Evolutionary conservation across 2,329 filamentous ascomycete genomes (phyloP), one percentile per base, ranked within the genome.

Genomic region (Fusarium chaquense): DNA sequence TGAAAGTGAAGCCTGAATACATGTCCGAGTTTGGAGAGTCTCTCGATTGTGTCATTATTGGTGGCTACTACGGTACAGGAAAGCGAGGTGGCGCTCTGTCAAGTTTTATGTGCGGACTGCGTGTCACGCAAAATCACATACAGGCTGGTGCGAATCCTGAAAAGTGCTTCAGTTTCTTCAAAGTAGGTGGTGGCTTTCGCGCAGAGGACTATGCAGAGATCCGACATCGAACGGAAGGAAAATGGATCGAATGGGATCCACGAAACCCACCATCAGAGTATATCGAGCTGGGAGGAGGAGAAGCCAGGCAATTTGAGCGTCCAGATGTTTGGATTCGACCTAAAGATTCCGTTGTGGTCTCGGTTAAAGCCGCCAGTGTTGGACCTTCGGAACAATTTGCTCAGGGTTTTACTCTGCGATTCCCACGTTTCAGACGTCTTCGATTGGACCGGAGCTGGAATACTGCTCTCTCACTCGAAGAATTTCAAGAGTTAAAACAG

Each of bases 1-100:
- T 98, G 81, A 99, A 99, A 78, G 94, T 99, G 11, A 99, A 99
- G 76, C 96, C 96, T 2, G 96, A 99, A 70, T 99, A 99, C 79
- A 98, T 98, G 94, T 90, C 90, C 3, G 95, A 97, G 67, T 97
- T 96, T 77, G 96, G 96, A 65, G 95, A 98, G 80, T 93, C 91
- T 1, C 87, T 99, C 5, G 96, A 99, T 77, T 93, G 94, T 70
- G 83, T 98, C 16, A 85, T 99, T 18, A 89, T 99, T 55, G 96
- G 95, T 57, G 96, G 93, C 11, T 98, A 97, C 80, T 99, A 93
- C 77, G 96, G 96, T 16, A 93, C 92, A 32, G 96, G 96, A 0
- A 89, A 87, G 58, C 89, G 96, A 49, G 96, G 96, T 50, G 96
- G 95, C 41, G 88, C 82, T 3, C 82, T 98, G 6, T 93, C 94